Base-by-base conservation (phyloP, 495 filamentous ascomycete genomes). In the Aspergillus indologenus region DNA sequence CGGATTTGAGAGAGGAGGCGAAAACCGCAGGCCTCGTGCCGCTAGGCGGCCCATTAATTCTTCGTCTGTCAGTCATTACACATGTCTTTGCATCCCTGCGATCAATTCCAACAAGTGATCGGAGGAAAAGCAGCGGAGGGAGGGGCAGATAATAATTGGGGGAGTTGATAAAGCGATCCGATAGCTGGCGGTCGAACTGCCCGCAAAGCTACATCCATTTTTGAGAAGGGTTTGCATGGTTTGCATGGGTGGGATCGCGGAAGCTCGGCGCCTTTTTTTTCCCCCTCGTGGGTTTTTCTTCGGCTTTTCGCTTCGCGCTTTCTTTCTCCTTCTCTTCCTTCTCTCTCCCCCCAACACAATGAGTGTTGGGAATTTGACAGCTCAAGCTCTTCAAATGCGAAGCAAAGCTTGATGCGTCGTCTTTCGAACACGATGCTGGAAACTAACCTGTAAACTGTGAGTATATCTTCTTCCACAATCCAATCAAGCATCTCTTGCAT, bases 21-120 rank as follows among this genome's bases (percentile, higher is more conserved):
- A 85, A 96, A 0, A 91, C 73, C 7, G 90, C 87, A n/a, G 91
- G 83, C 31, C 81, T 76, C 20, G 92, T 96, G 45, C 87, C 85
- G 50, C 88, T 87, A 29, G 83, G 76, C 0, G 94, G 95, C 4
- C 90, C 90, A 75, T 97, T 97, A 71, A 96, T 87, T 60, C 94
- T 85, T 75, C 93, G 87, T 72, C 94, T 83, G 71, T 98, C 94
- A 55, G 87, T 79, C 89, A 93, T 93, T 49, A 65, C 61, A 61
- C 45, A 61, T 67, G 54, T 65, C 55, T 61, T 67, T 50, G 49
- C 48, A 57, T 50, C 18, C 26, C 51, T 47, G 56, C 52, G 42
- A 43, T 42, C 60, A 58, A 43, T 47, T 53, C 46, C 26, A 21
- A 53, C 40, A 42, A 62, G 34, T 44, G 45, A 57, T 44, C 23